These are phyloP conservation scores for Candida patagonica DNA, from an alignment of 805 yeast species.

Conservation along the genomic window DNA sequence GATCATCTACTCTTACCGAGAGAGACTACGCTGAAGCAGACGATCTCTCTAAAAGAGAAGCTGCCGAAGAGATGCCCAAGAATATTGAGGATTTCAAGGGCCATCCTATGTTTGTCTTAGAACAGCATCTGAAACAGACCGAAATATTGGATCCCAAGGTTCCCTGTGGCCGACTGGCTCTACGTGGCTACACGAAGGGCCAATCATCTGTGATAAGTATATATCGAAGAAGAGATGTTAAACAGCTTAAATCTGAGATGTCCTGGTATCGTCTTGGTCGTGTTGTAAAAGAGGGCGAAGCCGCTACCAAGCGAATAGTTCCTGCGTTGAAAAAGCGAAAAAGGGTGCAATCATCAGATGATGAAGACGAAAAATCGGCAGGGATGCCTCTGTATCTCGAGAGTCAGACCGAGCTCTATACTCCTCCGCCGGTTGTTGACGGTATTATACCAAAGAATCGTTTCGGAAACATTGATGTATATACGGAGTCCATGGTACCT, in stretches of 20 bases:
- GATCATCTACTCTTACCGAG: conserved; percentile 21
- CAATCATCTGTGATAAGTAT: conserved; percentile 30
- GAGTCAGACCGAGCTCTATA: conserved; percentile 58
- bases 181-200: conserved; percentile 24
- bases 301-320: conserved; percentile 44
- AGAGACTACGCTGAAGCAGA: conserved; percentile 40
- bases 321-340: conserved; percentile 20
- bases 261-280: conserved; percentile 86
- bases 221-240: conserved; percentile 58
- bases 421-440: conserved; percentile 48
- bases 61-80: conserved; percentile 80
- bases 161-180: conserved; percentile 64
- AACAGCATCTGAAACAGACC: conserved; percentile 59
- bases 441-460: conserved; percentile 62
- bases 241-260: conserved; percentile 56
- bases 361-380: conserved; percentile 40
- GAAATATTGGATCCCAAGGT: conserved; percentile 64
- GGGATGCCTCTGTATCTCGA: conserved; percentile 56
- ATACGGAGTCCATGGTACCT: conserved; percentile 70
- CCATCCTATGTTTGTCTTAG: conserved; percentile 81
- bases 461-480: conserved; percentile 69
- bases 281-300: conserved; percentile 57
- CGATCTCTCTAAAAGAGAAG: conserved; percentile 52
- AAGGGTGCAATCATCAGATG: conserved; percentile 22
- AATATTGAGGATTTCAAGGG: conserved; percentile 71